Evolutionary conservation across 257 asterid genomes (phyloP).

Genomic region (Capsicum pubescens): DNA sequence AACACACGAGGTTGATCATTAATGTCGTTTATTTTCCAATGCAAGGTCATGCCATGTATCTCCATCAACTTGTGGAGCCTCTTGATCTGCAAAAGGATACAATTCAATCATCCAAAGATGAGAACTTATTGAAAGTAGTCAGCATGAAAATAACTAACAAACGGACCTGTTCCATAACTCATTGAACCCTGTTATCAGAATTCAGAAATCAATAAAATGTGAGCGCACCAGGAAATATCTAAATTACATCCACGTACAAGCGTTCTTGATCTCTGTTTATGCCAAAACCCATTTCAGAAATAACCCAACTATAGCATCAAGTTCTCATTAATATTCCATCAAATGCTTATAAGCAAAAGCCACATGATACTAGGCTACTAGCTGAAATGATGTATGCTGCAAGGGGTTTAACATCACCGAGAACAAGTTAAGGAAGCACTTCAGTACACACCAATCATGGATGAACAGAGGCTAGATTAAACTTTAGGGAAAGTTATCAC

Average conservation of each 20-base stretch:
- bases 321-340: not conserved
- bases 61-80: slow-evolving; percentile 55
- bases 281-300: slow-evolving; percentile 13
- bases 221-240: not conserved
- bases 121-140: not conserved
- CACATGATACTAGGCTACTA: not conserved
- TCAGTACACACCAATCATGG: not conserved
- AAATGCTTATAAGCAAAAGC: not conserved
- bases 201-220: not conserved
- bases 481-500: not conserved
- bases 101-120: slow-evolving; percentile 22
- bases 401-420: not conserved
- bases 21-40: slow-evolving; percentile 46
- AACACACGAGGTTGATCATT: not conserved
- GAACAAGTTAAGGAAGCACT: not conserved
- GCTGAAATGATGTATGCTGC: not conserved
- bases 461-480: not conserved
- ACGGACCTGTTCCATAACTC: not conserved
- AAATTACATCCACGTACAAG: not conserved
- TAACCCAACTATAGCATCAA: slow-evolving; percentile 17
- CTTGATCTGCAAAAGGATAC: slow-evolving; percentile 57
- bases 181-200: not conserved
- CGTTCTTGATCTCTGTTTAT: not conserved
- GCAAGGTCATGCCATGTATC: slow-evolving; percentile 80
- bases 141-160: not conserved